These are phyloP conservation scores for Cavenderia fasciculata DNA, from an alignment of 78 protist genomes.

Conservation along the genomic window DNA sequence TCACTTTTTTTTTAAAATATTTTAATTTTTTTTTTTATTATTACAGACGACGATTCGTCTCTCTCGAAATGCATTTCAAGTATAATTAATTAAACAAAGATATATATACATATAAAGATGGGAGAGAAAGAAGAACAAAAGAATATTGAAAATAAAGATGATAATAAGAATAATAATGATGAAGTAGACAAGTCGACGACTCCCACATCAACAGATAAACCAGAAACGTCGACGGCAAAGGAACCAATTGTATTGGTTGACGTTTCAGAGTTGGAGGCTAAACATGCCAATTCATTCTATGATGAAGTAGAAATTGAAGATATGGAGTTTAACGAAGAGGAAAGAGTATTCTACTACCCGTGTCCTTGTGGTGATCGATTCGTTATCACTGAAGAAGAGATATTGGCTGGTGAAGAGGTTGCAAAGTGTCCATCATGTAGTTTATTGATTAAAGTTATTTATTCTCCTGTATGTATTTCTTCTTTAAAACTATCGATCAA, in stretches of 20 bases:
- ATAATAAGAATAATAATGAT: no score
- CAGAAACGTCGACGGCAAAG: neutral
- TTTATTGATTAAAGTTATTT: conserved; percentile 53
- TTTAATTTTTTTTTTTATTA: no score
- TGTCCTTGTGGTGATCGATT: conserved; percentile 83
- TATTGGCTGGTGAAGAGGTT: conserved; percentile 69
- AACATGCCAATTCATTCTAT: conserved; percentile 41
- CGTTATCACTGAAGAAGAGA: conserved; percentile 65
- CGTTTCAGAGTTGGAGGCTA: no score
- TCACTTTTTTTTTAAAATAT: no score
- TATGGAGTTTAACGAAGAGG: conserved; percentile 79
- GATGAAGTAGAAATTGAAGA: conserved; percentile 81
- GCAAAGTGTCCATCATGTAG: conserved; percentile 80
- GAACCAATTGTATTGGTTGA: neutral
- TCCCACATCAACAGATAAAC: no score
- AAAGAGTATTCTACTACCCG: conserved; percentile 68
- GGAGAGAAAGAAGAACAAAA: no score
- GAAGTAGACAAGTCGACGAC: no score
- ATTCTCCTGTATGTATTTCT: conserved; percentile 37
- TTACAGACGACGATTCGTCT: no score
- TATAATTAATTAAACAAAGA: no score
- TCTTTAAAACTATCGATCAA: neutral
- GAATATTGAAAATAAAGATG: no score
- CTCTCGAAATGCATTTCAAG: no score
- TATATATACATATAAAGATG: no score